These are phyloP conservation scores for Nepenthes alata DNA, from an alignment of 179 eudicot genomes.

Conservation along the genomic window DNA sequence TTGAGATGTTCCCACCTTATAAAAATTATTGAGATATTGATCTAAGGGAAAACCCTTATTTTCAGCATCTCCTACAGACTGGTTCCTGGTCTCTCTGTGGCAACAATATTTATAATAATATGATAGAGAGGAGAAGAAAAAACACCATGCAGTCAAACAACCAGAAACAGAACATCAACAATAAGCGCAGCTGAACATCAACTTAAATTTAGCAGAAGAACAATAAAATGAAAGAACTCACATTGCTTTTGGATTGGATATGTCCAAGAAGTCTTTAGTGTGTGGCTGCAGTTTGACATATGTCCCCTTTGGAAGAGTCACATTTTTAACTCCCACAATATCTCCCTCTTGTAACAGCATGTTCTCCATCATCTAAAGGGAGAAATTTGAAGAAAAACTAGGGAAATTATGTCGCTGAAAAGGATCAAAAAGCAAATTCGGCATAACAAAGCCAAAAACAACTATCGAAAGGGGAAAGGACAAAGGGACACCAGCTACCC, in stretches of 20 bases:
- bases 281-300: conserved; percentile 93
- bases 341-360: conserved; percentile 92
- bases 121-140: too few relatives aligned
- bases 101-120: too few relatives aligned
- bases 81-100: too few relatives aligned
- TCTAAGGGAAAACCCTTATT: too few relatives aligned
- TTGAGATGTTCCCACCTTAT: too few relatives aligned
- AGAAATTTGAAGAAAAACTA: background rate
- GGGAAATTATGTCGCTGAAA: background rate
- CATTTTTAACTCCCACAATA: conserved; percentile 64
- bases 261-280: conserved; percentile 83
- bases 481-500: background rate
- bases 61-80: too few relatives aligned
- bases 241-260: conserved; percentile 98
- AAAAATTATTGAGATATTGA: too few relatives aligned
- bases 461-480: background rate
- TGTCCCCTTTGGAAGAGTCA: conserved; percentile 77
- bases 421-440: background rate
- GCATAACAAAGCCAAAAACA: background rate
- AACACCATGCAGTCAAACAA: background rate
- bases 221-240: conserved; percentile 23
- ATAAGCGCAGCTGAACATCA: too few relatives aligned
- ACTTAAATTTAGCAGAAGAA: too few relatives aligned
- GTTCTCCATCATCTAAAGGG: conserved; percentile 88
- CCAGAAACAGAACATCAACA: background rate